Conservation (phyloP, 192 early-diverging fungal genomes). For the Gaertneriomyces sp. region DNA sequence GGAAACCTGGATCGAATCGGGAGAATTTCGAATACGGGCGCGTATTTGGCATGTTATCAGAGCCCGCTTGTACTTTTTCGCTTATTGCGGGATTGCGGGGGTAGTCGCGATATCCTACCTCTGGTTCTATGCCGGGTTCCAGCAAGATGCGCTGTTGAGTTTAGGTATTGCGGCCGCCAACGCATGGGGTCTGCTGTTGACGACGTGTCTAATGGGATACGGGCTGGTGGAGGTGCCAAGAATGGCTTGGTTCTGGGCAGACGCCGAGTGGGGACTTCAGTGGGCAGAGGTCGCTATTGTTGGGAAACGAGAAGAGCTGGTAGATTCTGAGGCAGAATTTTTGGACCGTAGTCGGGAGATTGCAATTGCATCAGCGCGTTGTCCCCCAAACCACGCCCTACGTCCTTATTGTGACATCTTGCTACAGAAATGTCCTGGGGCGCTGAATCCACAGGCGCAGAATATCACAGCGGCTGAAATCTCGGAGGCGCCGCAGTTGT, state of each 20-base stretch:
- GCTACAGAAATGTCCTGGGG: slow-evolving; percentile 54
- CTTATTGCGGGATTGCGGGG: slow-evolving; percentile 64
- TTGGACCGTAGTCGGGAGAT: slow-evolving; percentile 57
- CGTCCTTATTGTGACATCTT: slow-evolving; percentile 62
- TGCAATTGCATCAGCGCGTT: slow-evolving; percentile 39
- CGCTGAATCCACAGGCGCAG: too few species aligned
- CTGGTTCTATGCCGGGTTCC: slow-evolving; percentile 40
- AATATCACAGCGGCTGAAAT: slow-evolving; percentile 23
- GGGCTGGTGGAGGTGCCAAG: slow-evolving; percentile 89
- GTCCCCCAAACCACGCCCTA: slow-evolving; percentile 44
- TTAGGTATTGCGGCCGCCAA: slow-evolving; percentile 91
- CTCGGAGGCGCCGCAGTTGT: slow-evolving; percentile 38
- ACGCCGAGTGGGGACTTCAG: slow-evolving; percentile 56
- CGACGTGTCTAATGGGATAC: slow-evolving; percentile 88
- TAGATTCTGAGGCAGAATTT: slow-evolving; percentile 81
- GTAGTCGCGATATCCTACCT: slow-evolving; percentile 74
- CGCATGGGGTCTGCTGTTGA: slow-evolving; percentile 87
- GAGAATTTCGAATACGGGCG: slow-evolving; percentile 71
- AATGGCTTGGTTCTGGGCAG: slow-evolving; percentile 73
- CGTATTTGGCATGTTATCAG: slow-evolving; percentile 69
- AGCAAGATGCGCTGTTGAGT: slow-evolving; percentile 55
- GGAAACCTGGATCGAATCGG: slow-evolving; percentile 81
- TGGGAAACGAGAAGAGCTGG: slow-evolving; percentile 71
- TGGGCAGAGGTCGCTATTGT: slow-evolving; percentile 66
- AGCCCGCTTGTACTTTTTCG: slow-evolving; percentile 82